Percentiles rank a stretch among this genome's conserved stretches.
Evolutionary conservation across 2,329 filamentous ascomycete species (phyloP).

Genomic region (Leptographium lundbergii): DNA sequence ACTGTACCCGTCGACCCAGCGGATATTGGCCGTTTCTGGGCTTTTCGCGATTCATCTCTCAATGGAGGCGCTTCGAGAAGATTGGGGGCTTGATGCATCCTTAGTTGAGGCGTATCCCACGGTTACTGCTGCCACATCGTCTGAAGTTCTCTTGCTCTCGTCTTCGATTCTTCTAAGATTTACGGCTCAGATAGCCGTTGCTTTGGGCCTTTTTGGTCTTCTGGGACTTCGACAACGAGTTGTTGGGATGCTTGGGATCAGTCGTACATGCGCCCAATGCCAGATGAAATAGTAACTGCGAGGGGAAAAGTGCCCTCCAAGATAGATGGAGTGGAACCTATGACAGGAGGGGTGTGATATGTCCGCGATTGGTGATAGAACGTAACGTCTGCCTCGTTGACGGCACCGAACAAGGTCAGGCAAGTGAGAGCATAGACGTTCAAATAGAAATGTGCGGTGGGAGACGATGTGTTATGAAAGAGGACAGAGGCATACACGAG

Average conservation of each 20-base stretch:
- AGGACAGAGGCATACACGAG: background rate
- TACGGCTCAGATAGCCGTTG: conserved; percentile 1
- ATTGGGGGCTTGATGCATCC: conserved; percentile 21
- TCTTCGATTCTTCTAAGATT: background rate
- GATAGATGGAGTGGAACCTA: too few species aligned
- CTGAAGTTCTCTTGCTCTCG: background rate
- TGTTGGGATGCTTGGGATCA: too few species aligned
- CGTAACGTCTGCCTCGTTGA: background rate
- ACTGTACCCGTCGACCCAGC: conserved; percentile 6
- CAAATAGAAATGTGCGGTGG: too few species aligned
- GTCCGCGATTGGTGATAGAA: background rate
- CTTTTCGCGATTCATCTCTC: conserved; percentile 13
- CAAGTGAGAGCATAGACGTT: too few species aligned
- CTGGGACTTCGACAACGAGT: too few species aligned
- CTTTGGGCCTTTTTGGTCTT: background rate
- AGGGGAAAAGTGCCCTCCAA: too few species aligned
- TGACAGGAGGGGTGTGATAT: too few species aligned
- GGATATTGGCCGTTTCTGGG: conserved; percentile 12
- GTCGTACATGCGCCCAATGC: too few species aligned
- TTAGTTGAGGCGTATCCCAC: conserved; percentile 5
- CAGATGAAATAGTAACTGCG: too few species aligned
- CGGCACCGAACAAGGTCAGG: background rate
- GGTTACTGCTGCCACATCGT: background rate
- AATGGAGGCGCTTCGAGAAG: conserved; percentile 19
- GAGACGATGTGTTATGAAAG: background rate